These are phyloP conservation scores for Ziziphus jujuba DNA, from an alignment of 306 rosid genomes.

Conservation along the genomic window DNA sequence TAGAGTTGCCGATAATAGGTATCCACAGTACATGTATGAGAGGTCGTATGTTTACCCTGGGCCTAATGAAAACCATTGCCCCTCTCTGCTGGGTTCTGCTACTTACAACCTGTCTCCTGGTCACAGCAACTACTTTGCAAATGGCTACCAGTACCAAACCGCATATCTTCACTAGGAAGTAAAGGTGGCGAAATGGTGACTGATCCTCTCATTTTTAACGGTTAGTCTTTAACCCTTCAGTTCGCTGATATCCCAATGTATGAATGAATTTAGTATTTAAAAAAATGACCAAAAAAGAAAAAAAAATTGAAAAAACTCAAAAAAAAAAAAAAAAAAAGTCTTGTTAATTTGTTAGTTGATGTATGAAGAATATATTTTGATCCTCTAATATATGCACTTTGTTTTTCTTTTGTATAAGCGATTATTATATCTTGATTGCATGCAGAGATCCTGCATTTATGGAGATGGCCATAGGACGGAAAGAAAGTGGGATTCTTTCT, in stretches of 20 bases:
- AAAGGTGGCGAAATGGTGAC: slow-evolving; percentile 52
- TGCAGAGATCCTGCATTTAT: too few species aligned
- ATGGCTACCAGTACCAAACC: slow-evolving; percentile 89
- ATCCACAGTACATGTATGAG: slow-evolving; percentile 73
- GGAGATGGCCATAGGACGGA: too few species aligned
- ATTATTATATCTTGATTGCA: too few species aligned
- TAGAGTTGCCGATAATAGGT: slow-evolving; percentile 89
- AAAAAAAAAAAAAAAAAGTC: slow-evolving; percentile 26
- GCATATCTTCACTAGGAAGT: slow-evolving; percentile 81
- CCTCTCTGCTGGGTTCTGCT: slow-evolving; percentile 61
- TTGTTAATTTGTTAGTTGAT: slow-evolving; percentile 56
- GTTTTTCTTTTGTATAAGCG: slow-evolving; percentile 53
- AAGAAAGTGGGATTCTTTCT: too few species aligned
- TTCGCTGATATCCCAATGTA: slow-evolving; percentile 59
- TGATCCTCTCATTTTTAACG: slow-evolving; percentile 68
- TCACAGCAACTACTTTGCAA: slow-evolving; percentile 85
- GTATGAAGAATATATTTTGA: slow-evolving; percentile 51
- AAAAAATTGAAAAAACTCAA: slow-evolving; percentile 18
- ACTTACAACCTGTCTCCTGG: slow-evolving; percentile 69
- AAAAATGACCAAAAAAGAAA: slow-evolving; percentile 21
- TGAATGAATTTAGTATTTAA: slow-evolving; percentile 57
- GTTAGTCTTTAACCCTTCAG: slow-evolving; percentile 75
- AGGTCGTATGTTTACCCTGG: slow-evolving; percentile 69
- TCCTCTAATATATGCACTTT: slow-evolving; percentile 66
- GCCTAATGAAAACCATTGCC: slow-evolving; percentile 74